A percentile compares a stretch with the other conserved stretches of the same genome.
These are phyloP conservation scores for Malbranchea zuffiana DNA, from an alignment of 2,329 filamentous ascomycete genomes.

Conservation along the genomic window DNA sequence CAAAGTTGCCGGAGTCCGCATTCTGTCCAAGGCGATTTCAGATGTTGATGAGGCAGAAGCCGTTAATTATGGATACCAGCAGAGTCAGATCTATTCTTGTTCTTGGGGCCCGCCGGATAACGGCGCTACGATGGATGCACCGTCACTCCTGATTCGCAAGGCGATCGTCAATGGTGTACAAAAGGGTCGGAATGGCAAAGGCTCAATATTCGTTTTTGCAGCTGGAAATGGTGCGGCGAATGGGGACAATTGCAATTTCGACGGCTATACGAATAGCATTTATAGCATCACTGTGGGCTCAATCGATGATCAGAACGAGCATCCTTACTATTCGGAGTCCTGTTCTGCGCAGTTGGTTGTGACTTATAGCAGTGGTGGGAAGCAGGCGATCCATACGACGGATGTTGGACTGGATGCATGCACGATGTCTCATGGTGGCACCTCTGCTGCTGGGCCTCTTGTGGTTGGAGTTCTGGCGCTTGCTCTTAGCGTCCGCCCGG, in stretches of 20 bases:
- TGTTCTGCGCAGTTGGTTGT: constrained; percentile 94
- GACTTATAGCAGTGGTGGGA: constrained; percentile 85
- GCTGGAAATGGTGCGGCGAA: constrained; percentile 80
- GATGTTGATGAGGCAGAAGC: constrained; percentile 87
- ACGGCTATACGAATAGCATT: constrained; percentile 98
- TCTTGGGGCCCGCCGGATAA: constrained; percentile 97
- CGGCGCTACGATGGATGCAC: constrained; percentile 85
- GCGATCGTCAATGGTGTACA: constrained; percentile 91
- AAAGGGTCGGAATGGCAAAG: constrained; percentile 68
- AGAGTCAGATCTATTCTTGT: constrained; percentile 96
- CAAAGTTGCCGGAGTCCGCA: constrained; percentile 81
- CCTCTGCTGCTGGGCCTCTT: constrained; percentile 86
- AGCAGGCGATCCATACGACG: constrained; percentile 88
- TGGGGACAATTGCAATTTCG: constrained; percentile 98
- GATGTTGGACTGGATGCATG: constrained; percentile 79
- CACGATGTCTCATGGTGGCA: constrained; percentile 76
- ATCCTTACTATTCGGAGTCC: constrained; percentile 92
- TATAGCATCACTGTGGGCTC: constrained; percentile 97
- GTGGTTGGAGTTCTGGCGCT: constrained; percentile 88
- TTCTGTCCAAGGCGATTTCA: constrained; percentile 78
- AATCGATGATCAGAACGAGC: constrained; percentile 73
- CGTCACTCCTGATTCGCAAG: constrained; percentile 73
- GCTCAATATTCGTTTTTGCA: constrained; percentile 92
- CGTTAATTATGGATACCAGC: constrained; percentile 81
- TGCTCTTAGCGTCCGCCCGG: constrained; percentile 71